These are phyloP conservation scores for Hypsizygus ulmarius DNA, from an alignment of 1,284 basidiomycete species.

Conservation along the genomic window DNA sequence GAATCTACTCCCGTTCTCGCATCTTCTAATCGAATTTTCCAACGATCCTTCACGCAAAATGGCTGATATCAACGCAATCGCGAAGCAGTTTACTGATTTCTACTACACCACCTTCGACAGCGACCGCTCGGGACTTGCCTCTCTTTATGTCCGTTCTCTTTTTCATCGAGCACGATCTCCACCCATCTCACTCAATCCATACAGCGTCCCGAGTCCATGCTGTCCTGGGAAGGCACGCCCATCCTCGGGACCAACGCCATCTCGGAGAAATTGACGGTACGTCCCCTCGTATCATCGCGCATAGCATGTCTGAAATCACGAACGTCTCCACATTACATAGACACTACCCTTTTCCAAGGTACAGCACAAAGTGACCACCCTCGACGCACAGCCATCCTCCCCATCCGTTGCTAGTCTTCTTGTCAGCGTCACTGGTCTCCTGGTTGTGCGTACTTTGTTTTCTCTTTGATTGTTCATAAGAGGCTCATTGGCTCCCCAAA, in stretches of 20 bases:
- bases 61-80: conserved; percentile 69
- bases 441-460: conserved; percentile 54
- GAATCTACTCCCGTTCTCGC: conserved; percentile 16
- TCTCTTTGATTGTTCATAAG: neutral
- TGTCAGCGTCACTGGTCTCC: conserved; percentile 86
- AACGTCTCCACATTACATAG: conserved; percentile 38
- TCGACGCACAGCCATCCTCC: conserved; percentile 88
- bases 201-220: conserved; percentile 84
- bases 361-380: conserved; percentile 78
- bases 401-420: conserved; percentile 63
- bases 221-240: conserved; percentile 79
- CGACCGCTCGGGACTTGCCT: conserved; percentile 49
- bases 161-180: conserved; percentile 26
- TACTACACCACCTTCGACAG: conserved; percentile 76
- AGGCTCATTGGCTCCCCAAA: neutral
- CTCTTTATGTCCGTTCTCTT: conserved; percentile 69
- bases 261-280: conserved; percentile 78
- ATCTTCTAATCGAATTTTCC: neutral
- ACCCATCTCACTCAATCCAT: conserved; percentile 19
- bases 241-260: conserved; percentile 63
- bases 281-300: conserved; percentile 22
- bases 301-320: neutral
- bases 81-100: conserved; percentile 69
- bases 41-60: conserved; percentile 38
- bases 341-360: conserved; percentile 81